These are phyloP conservation scores for Acacia crassicarpa DNA, from an alignment of 306 rosid species.

Conservation along the genomic window DNA sequence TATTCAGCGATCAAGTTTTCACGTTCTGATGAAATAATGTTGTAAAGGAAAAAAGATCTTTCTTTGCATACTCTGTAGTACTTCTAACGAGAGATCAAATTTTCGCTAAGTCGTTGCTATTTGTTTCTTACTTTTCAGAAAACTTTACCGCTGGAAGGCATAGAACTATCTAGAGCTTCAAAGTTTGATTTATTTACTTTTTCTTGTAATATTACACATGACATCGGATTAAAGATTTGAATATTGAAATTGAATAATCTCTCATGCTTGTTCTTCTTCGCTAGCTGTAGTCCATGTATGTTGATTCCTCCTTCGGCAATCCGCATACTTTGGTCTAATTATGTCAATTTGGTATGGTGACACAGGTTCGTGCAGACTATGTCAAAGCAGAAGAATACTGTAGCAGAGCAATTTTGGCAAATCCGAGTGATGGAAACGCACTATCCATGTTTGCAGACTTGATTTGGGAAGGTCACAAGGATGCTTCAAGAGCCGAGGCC, in stretches of 20 bases:
- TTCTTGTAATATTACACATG: background rate
- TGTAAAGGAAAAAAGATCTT: background rate
- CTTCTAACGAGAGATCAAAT: background rate
- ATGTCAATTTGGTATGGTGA: background rate
- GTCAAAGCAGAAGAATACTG: slow-evolving; percentile 86
- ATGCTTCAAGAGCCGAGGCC: slow-evolving; percentile 67
- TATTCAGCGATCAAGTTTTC: too few species aligned
- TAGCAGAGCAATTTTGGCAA: slow-evolving; percentile 78
- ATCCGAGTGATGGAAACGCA: slow-evolving; percentile 64
- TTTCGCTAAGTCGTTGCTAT: background rate
- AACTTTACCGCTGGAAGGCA: too few species aligned
- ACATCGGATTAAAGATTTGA: background rate
- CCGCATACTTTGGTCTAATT: background rate
- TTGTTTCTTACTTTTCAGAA: background rate
- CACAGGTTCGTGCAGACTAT: slow-evolving; percentile 59
- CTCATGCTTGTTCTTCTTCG: background rate
- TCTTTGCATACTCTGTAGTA: background rate
- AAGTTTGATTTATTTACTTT: background rate
- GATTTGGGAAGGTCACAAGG: slow-evolving; percentile 75
- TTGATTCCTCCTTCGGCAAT: background rate
- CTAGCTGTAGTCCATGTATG: background rate
- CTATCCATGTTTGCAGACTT: slow-evolving; percentile 79
- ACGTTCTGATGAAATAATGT: background rate
- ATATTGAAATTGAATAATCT: background rate
- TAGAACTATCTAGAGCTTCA: background rate